Base-by-base conservation (phyloP, 306 rosid genomes). In the Cucurbita moschata region DNA sequence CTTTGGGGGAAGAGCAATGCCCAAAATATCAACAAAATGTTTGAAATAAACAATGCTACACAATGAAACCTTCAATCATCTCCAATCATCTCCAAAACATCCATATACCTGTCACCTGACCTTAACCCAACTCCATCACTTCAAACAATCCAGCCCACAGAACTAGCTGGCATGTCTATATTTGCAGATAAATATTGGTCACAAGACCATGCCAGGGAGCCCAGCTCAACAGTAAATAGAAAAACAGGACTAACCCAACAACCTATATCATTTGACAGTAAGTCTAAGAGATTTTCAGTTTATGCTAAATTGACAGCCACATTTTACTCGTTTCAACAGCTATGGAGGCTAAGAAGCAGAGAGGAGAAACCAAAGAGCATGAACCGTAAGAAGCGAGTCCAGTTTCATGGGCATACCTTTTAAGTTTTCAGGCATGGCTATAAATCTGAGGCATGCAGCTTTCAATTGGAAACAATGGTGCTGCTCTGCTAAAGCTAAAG, bases 401-500 rank as follows among this genome's bases (percentile, higher is more conserved):
- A 50, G 50, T 70, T 26, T 47, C 26, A 23, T 47, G 26, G 60
- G 51, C 21, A 11, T 81, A 86, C 94, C 94, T 88, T 76, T 86
- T 51, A 88, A 80, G 76, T 88, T 88, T 88, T 86, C 89, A 21
- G 86, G 88, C 80, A 73, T 58, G 0, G 89, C 87, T 54, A 85
- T 78, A 81, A 86, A 86, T 55, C 74, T 83, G 64, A 88, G 87
- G 77, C 94, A 88, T 7, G 75, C 85, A 19, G 82, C 82, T 81
- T 86, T 84, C 79, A 88, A 82, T 76, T 81, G 89, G 78, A 76
- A 73, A 83, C 91, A 86, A 44, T 86, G 94, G 72, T 88, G 94
- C 79, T 88, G 90, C 79, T 88, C 94, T 16, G 94, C 94, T 85
- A 88, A 81, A 60, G 94, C 94, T 69, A 88, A 72, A 35, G 94